These are phyloP conservation scores for Psilocybe cyanescens DNA, from an alignment of 768 basidiomycete genomes.

Conservation along the genomic window DNA sequence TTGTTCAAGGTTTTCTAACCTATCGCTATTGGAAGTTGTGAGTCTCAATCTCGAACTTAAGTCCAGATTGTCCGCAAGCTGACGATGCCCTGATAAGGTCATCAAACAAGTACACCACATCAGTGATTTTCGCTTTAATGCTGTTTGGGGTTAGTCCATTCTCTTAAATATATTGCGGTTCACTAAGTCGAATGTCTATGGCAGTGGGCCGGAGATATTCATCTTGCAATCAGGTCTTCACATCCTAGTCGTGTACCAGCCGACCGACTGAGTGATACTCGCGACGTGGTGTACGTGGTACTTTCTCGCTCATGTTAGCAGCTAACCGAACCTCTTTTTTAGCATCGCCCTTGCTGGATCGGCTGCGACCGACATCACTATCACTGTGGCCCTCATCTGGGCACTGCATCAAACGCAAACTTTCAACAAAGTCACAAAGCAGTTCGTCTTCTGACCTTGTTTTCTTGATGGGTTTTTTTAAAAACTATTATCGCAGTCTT, in stretches of 20 bases:
- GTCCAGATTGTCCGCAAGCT: neutral
- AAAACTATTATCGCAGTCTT: neutral
- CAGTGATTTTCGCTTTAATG: neutral
- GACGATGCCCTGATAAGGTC: neutral
- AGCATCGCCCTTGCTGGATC: neutral
- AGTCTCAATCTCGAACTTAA: neutral
- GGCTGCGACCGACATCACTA: neutral
- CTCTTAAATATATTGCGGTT: neutral
- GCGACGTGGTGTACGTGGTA: neutral
- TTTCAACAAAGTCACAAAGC: neutral
- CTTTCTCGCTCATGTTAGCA: neutral
- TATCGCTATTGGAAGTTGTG: constrained; percentile 16
- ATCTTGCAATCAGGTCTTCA: neutral
- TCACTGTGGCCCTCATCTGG: neutral
- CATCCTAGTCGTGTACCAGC: neutral
- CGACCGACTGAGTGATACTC: neutral
- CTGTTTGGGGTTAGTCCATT: neutral
- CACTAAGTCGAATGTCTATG: neutral
- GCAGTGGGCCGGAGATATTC: neutral
- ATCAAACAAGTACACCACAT: constrained; percentile 3
- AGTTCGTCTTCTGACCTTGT: neutral
- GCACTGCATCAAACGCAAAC: neutral
- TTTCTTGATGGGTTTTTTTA: neutral
- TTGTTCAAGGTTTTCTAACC: constrained; percentile 15
- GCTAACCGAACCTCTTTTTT: neutral